Base-by-base conservation (phyloP, 2,329 filamentous ascomycete genomes). In the Amylocarpus encephaloides region DNA sequence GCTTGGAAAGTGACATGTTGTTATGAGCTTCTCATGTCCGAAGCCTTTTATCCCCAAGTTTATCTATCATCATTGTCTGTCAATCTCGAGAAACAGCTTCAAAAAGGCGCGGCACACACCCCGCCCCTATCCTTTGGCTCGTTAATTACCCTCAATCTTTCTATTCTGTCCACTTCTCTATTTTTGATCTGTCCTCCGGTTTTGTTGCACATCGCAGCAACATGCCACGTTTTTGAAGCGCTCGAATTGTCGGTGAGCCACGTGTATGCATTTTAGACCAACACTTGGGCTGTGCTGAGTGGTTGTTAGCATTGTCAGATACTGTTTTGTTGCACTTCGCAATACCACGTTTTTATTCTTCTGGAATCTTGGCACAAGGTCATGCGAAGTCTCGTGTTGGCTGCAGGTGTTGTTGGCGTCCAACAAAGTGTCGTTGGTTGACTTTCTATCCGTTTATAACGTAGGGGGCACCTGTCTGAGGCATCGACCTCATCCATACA, bases 211-310 rank as follows among this genome's bases (percentile, higher is more conserved):
- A 35, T 49, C 40, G 47, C 33, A 33, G 18, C 16, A 29, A 12
- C 6, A 19, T 36, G 41, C 47, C 47, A 49, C 47, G 47, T 49
- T 49, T 41, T 44, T n/a, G 22, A 49, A 34, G 15, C n/a, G 16
- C 13, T 38, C 35, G 19, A 47, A 47, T 39, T 40, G 39, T 49
- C 46, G 46, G 46, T 49, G 46, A 43, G 46, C 46, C 46, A 49
- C 46, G 46, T 49, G 45, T 32, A 41, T 19, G 16, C 32, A 16
- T 12, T 22, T 16, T 35, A 18, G n/a, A 16, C 18, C 32, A 15
- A 18, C 29, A 34, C 19, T 26, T 26, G 15, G 29, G 32, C 16
- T 39, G 18, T 18, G n/a, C 39, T 18, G 16, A 44, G 33, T 38
- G 47, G 40, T 34, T 46, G 44, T 16, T 18, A 46, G 10, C n/a